Evolutionary conservation across 306 rosid species (phyloP).

Genomic region (Carpinus fangiana): DNA sequence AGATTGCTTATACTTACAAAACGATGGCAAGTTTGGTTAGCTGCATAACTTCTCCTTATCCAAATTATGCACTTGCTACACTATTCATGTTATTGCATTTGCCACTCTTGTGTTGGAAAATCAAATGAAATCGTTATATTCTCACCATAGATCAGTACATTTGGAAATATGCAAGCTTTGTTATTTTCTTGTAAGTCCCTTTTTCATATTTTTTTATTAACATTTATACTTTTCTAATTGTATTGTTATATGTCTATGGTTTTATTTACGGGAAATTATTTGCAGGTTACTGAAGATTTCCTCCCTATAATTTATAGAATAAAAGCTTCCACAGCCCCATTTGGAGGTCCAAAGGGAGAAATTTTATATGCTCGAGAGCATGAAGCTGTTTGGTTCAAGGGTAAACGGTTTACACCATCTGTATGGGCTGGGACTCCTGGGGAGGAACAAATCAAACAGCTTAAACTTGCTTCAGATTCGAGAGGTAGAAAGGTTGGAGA

Average conservation of each 20-base stretch:
- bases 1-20: neutral
- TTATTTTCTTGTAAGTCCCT: neutral
- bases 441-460: constrained; percentile 82
- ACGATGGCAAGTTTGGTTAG: neutral
- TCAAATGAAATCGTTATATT: neutral
- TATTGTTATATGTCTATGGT: constrained; percentile 8
- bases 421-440: constrained; percentile 83
- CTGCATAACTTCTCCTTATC: neutral
- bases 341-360: constrained; percentile 93
- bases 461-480: constrained; percentile 86
- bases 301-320: constrained; percentile 74
- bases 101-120: neutral
- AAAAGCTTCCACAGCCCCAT: constrained; percentile 71
- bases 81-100: neutral
- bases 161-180: neutral
- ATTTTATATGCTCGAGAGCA: constrained; percentile 83
- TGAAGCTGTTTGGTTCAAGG: constrained; percentile 96
- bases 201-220: neutral
- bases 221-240: constrained; percentile 17
- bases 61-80: neutral
- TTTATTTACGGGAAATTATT: constrained; percentile 20
- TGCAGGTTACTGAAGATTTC: constrained; percentile 86
- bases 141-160: neutral
- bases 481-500: constrained; percentile 92
- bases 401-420: constrained; percentile 70